Base-by-base conservation (phyloP, 139 green algal genomes). In the Microglena sp. region DNA sequence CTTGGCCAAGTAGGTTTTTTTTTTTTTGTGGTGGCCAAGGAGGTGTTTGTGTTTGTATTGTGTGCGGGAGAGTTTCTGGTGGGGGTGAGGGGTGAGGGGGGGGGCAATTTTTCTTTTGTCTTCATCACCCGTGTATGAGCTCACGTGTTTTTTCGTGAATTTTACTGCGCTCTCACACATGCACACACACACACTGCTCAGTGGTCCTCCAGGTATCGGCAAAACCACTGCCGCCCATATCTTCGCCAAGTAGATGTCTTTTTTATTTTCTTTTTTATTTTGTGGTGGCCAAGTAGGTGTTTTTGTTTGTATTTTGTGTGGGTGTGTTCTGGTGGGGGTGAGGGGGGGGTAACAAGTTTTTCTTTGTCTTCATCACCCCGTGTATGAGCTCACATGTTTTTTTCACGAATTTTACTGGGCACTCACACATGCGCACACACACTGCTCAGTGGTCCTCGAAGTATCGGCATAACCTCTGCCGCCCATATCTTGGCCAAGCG, bases 81-180 rank as follows among this genome's bases (percentile, higher is more conserved):
- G 15, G 40, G 40, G 11, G 40, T 50, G 40, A 15, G 11, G 15
- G 11, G 40, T 15, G 11, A 50, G 40, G n/a, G n/a, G n/a, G n/a
- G n/a, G n/a, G n/a, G n/a, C n/a, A n/a, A n/a, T n/a, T n/a, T n/a
- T n/a, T n/a, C n/a, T n/a, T n/a, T n/a, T n/a, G n/a, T n/a, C n/a
- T n/a, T n/a, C n/a, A n/a, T n/a, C 40, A 15, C 40, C 40, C 11
- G 40, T 50, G 40, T 50, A 24, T 50, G 15, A 50, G 40, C 40
- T 24, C 11, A 15, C 40, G 11, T 24, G 15, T 24, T 15, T 50
- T 24, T 11, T 24, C 15, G 40, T 11, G 11, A 50, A 50, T 24
- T 95, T 93, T 77, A 97, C 96, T 82, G 91, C 92, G 2, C 81
- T 95, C 61, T 77, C 98, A 71, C 74, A 98, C 3, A 86, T n/a